A percentile compares a stretch with the other conserved stretches of the same genome.
These are phyloP conservation scores for Xylaria castorea DNA, from an alignment of 495 filamentous ascomycete species.

Conservation along the genomic window DNA sequence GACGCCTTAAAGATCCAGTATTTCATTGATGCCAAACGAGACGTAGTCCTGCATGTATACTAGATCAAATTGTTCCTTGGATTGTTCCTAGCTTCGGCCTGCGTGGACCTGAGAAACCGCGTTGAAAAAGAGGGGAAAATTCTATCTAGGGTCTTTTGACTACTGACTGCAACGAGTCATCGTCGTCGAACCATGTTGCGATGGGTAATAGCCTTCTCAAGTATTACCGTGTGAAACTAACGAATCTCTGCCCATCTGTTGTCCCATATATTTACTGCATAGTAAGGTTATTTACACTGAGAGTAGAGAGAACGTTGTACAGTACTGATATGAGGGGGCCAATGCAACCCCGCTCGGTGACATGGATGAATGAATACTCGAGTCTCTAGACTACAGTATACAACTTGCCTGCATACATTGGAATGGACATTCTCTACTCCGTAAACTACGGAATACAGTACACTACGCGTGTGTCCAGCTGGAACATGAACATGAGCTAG, in stretches of 20 bases:
- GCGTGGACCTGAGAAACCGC: not conserved
- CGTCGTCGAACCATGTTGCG: not conserved
- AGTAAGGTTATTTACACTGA: no score
- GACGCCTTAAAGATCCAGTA: not conserved
- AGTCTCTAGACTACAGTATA: not conserved
- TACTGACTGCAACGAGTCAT: not conserved
- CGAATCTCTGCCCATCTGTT: not conserved
- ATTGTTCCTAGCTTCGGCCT: not conserved
- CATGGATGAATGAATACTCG: conserved; percentile 2
- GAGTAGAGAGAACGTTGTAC: not conserved
- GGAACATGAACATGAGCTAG: conserved; percentile 1
- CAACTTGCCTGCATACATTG: not conserved
- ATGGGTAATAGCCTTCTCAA: not conserved
- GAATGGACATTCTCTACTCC: not conserved
- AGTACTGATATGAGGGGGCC: conserved; percentile 2
- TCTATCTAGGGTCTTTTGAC: not conserved
- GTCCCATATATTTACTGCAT: not conserved
- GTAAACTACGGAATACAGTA: not conserved
- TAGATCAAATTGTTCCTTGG: not conserved
- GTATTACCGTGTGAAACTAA: conserved; percentile 2
- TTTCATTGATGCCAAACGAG: not conserved
- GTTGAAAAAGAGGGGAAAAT: not conserved
- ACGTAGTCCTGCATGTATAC: not conserved
- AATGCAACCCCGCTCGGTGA: conserved; percentile 10
- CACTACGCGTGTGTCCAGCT: conserved; percentile 1